A percentile compares a stretch with the other conserved stretches of the same genome.
Evolutionary conservation across 768 basidiomycete genomes (phyloP).

Genomic region (Kwoniella heveanensis): DNA sequence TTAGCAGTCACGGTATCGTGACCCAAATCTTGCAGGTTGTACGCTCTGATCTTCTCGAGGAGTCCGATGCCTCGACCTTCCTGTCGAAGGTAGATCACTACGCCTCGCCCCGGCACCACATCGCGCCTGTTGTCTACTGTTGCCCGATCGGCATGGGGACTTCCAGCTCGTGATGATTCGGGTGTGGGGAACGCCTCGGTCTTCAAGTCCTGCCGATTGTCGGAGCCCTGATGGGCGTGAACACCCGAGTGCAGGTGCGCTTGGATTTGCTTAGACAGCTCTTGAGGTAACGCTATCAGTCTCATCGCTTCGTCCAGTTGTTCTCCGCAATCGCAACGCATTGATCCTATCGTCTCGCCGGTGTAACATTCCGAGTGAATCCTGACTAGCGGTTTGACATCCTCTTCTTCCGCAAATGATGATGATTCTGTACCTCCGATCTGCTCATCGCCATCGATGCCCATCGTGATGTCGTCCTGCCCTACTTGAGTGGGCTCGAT

Average conservation of each 20-base stretch:
- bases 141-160: constrained; percentile 30
- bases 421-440: not conserved
- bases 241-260: constrained; percentile 15
- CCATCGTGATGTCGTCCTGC: not conserved
- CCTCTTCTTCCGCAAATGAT: constrained; percentile 18
- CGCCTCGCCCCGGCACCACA: constrained; percentile 79
- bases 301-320: constrained; percentile 97
- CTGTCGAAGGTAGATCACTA: constrained; percentile 91
- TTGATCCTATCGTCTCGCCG: constrained; percentile 94
- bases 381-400: constrained; percentile 78
- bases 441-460: constrained; percentile 40
- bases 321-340: constrained; percentile 98
- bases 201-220: not conserved
- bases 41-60: constrained; percentile 91
- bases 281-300: constrained; percentile 53
- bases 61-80: constrained; percentile 97
- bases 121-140: constrained; percentile 55
- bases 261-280: constrained; percentile 10
- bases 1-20: constrained; percentile 99
- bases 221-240: not conserved
- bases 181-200: constrained; percentile 6
- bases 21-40: constrained; percentile 95
- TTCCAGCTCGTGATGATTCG: constrained; percentile 61
- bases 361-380: constrained; percentile 99
- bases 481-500: constrained; percentile 6